Conservation (phyloP, 2,329 filamentous ascomycete genomes). For the Exophiala viscosa region DNA sequence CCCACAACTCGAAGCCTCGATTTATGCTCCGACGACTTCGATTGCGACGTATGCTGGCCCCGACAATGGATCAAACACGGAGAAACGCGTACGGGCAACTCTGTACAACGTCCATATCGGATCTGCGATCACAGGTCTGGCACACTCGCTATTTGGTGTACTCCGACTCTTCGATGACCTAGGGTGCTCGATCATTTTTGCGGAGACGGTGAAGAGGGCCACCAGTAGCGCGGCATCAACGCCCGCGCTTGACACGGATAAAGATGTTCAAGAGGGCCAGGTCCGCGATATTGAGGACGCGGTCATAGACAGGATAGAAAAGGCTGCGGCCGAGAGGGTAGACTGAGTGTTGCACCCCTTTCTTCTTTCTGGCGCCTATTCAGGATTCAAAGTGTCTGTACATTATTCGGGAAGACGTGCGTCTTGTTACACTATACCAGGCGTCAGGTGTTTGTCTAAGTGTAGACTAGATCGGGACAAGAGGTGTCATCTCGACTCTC, state of each 20-base stretch:
- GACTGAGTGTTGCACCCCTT: neutral
- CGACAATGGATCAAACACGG: constrained; percentile 12
- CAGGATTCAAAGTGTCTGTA: too few relatives aligned
- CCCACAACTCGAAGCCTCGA: constrained; percentile 1
- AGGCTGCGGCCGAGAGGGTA: constrained; percentile 55
- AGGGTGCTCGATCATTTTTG: constrained; percentile 77
- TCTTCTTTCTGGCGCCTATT: too few relatives aligned
- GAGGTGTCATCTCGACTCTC: too few relatives aligned
- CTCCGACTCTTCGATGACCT: constrained; percentile 78
- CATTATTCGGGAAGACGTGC: too few relatives aligned
- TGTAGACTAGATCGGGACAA: too few relatives aligned
- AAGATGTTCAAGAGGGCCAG: neutral
- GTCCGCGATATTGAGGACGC: constrained; percentile 62
- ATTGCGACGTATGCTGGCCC: constrained; percentile 34
- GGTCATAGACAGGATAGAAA: constrained; percentile 78
- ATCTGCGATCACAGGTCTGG: constrained; percentile 66
- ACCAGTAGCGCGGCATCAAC: neutral
- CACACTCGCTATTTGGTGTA: constrained; percentile 81
- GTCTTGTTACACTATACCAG: too few relatives aligned
- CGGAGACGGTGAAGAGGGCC: constrained; percentile 69
- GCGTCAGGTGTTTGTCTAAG: too few relatives aligned
- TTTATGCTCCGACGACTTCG: constrained; percentile 7
- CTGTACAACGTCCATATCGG: constrained; percentile 72
- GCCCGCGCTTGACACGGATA: neutral
- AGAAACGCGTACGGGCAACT: constrained; percentile 27